Evolutionary conservation across 1,284 basidiomycete species (phyloP), one percentile per base, ranked within the genome.

Genomic region (Ustilago crameri): DNA sequence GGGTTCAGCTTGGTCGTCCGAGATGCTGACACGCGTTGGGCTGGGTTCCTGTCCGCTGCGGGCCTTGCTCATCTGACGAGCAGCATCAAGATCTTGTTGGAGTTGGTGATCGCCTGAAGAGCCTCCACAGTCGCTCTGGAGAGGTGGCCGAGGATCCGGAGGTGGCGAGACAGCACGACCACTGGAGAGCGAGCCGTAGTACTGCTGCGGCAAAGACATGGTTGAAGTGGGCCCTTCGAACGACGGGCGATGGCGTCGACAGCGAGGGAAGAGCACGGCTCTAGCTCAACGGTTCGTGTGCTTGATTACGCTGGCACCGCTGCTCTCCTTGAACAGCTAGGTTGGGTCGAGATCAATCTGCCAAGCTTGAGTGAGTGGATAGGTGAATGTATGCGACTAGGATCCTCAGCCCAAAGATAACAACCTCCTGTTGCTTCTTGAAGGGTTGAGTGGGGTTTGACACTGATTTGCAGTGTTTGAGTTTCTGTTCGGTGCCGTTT

Each of bases 21-120:
- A 67, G 56, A 62, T 53, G 58, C 62, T 71, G 50, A 44, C 54
- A 26, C 68, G 41, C 17, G 59, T 59, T 4, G 69, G 64, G 20
- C 60, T 63, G 10, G 69, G 55, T 26, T 64, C 64, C n/a, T 63
- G 59, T 26, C 20, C 51, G 24, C 60, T 44, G 20, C 79, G 59
- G 5, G 76, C 79, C 38, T 74, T 71, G 65, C 75, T 80, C 78
- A 82, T 78, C 54, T 76, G 77, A n/a, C 81, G 52, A 9, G 81
- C 81, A 12, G 79, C 78, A 55, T 82, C 81, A 41, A 81, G 58
- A 44, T 82, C 81, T 24, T 80, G 79, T 40, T 78, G 69, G 22
- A 81, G 66, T 56, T 82, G 81, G 15, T 72, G 60, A 23, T 76
- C 73, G 22, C 61, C 58, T 17, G 70, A 59, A 24, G 37, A 30